Conservation (phyloP, 2,329 filamentous ascomycete species). For the Pseudocercospora vitis region DNA sequence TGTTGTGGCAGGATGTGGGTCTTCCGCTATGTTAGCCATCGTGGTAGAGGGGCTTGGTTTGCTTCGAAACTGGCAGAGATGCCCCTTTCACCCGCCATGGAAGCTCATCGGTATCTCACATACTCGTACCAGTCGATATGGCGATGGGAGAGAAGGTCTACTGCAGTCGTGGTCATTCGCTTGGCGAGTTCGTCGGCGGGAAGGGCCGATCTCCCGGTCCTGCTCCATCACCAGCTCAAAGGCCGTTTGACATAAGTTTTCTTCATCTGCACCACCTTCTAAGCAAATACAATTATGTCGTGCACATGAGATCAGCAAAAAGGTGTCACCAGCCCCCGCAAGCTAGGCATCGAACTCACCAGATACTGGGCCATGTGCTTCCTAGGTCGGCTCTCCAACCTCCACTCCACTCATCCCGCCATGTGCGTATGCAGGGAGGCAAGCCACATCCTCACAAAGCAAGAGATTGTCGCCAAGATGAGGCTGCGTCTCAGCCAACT, state of each 20-base stretch:
- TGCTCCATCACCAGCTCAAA: no score
- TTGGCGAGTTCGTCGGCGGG: neutral
- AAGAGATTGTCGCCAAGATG: neutral
- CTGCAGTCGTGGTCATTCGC: neutral
- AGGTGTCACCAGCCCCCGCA: no score
- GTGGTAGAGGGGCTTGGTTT: neutral
- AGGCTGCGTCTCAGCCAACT: neutral
- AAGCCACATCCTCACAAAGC: neutral
- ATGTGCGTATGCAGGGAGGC: neutral
- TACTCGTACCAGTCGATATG: no score
- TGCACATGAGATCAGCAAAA: no score
- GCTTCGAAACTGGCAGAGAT: no score
- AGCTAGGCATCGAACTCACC: neutral
- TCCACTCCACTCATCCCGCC: neutral
- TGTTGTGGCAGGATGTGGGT: neutral
- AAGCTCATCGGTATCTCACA: no score
- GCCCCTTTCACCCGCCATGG: no score
- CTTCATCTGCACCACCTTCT: no score
- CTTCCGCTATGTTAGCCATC: neutral
- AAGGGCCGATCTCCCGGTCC: neutral
- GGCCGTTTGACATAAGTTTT: no score
- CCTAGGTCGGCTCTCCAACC: neutral
- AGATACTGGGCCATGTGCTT: neutral
- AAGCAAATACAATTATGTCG: no score
- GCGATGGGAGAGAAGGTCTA: neutral